A percentile compares a stretch with the other conserved stretches of the same genome.
Conservation (phyloP, 2,329 filamentous ascomycete genomes). For the Fusarium ambrosium region DNA sequence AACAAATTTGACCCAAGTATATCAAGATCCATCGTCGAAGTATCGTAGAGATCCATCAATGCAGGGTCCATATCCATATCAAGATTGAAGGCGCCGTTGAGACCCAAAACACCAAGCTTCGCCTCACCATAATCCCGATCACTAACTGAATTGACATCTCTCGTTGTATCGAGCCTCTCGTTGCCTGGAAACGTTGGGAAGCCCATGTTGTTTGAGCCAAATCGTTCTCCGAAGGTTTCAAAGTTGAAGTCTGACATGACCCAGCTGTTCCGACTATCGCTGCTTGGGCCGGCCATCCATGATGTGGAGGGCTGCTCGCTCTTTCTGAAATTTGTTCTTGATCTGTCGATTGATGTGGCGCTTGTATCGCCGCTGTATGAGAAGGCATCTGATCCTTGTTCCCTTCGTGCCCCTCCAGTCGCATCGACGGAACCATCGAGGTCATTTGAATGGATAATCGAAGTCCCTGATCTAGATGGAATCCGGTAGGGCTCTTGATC, state of each 20-base stretch:
- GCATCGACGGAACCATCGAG: neutral
- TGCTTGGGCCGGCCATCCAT: neutral
- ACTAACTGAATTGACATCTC: neutral
- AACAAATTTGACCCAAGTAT: neutral
- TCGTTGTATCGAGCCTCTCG: neutral
- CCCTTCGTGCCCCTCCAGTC: neutral
- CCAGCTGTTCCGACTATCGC: slow-evolving; percentile 17
- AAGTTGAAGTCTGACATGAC: slow-evolving; percentile 38
- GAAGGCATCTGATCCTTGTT: neutral
- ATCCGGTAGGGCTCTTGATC: neutral
- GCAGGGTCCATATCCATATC: slow-evolving; percentile 25
- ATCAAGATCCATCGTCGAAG: neutral
- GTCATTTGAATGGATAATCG: neutral
- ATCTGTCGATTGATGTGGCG: neutral
- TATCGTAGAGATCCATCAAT: slow-evolving; percentile 24
- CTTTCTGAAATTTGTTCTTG: neutral
- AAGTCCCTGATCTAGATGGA: neutral
- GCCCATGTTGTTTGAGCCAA: neutral
- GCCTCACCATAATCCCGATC: slow-evolving; percentile 12
- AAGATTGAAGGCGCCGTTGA: slow-evolving; percentile 21
- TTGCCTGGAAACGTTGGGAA: neutral
- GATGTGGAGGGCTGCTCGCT: neutral
- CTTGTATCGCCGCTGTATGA: neutral
- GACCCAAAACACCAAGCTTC: slow-evolving; percentile 15
- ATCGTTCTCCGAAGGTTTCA: slow-evolving; percentile 21